These are phyloP conservation scores for Pseudogymnoascus sp. DNA, from an alignment of 2,329 filamentous ascomycete species.

Conservation along the genomic window DNA sequence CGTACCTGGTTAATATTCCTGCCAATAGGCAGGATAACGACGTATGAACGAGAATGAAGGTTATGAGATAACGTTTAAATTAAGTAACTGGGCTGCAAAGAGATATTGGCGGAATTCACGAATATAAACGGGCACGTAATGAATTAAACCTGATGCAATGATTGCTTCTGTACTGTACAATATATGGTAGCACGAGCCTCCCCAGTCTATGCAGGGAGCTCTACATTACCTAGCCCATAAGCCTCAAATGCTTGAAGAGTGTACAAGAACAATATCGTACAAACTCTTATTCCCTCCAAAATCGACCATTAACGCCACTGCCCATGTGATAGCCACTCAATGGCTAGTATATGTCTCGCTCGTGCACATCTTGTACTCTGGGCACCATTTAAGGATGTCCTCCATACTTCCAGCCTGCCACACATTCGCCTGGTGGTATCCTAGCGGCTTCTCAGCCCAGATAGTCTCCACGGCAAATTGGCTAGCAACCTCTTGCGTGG, in stretches of 20 bases:
- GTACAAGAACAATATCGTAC: not conserved
- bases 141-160: not conserved
- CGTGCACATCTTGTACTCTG: slow-evolving; percentile 14
- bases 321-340: not conserved
- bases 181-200: not conserved
- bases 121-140: not conserved
- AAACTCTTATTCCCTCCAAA: not conserved
- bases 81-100: not conserved
- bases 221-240: not conserved
- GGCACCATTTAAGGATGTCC: slow-evolving; percentile 12
- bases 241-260: not conserved
- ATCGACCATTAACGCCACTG: not conserved
- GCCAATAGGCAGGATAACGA: not conserved
- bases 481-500: slow-evolving; percentile 23
- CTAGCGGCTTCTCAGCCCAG: slow-evolving; percentile 26
- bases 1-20: not conserved
- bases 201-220: not conserved
- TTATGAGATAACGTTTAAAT: not conserved
- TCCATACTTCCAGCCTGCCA: slow-evolving; percentile 17
- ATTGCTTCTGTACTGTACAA: not conserved
- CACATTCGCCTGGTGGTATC: slow-evolving; percentile 25
- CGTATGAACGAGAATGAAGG: not conserved
- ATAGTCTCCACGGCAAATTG: slow-evolving; percentile 28
- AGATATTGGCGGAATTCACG: not conserved
- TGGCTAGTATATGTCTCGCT: slow-evolving; percentile 6